phyloP scores from a whole-genome alignment of 2,329 filamentous ascomycete genomes.

The Colletotrichum limetticola region DNA sequence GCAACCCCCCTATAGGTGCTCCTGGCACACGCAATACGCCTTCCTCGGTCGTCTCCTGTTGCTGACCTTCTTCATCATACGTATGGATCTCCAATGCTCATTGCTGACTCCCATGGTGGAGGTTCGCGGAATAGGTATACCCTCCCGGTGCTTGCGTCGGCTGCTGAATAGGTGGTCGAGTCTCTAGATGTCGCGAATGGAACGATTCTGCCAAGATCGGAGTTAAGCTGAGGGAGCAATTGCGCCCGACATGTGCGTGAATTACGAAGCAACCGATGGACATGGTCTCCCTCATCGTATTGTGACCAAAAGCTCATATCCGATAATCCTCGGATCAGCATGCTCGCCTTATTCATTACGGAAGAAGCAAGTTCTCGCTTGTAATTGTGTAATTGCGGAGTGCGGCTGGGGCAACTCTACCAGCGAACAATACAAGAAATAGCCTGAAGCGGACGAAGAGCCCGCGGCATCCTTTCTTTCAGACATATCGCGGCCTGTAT shows the following conservation, averaged over 20 bases:
- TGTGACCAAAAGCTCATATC: constrained; percentile 3
- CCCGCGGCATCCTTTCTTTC: not conserved
- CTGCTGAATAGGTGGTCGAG: not conserved
- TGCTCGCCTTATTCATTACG: constrained; percentile 7
- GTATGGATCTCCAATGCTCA: not conserved
- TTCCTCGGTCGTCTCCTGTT: not conserved
- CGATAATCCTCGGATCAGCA: not conserved
- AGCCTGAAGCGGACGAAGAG: not conserved
- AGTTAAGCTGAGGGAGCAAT: constrained; percentile 4
- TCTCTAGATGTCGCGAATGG: not conserved
- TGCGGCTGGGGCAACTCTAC: not conserved
- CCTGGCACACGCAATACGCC: too few species aligned
- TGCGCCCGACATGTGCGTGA: not conserved
- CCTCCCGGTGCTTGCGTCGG: not conserved
- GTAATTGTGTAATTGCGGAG: constrained; percentile 13
- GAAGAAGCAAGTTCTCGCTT: constrained; percentile 21
- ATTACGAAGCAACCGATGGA: constrained; percentile 4
- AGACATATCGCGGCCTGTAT: not conserved
- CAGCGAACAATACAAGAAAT: not conserved
- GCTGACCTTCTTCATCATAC: not conserved
- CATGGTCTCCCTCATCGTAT: not conserved
- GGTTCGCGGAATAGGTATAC: not conserved
- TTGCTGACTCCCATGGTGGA: not conserved
- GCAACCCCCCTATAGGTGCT: not conserved
- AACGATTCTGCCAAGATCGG: not conserved